These are phyloP conservation scores for Durio zibethinus DNA, from an alignment of 345 rosid species.

Conservation along the genomic window DNA sequence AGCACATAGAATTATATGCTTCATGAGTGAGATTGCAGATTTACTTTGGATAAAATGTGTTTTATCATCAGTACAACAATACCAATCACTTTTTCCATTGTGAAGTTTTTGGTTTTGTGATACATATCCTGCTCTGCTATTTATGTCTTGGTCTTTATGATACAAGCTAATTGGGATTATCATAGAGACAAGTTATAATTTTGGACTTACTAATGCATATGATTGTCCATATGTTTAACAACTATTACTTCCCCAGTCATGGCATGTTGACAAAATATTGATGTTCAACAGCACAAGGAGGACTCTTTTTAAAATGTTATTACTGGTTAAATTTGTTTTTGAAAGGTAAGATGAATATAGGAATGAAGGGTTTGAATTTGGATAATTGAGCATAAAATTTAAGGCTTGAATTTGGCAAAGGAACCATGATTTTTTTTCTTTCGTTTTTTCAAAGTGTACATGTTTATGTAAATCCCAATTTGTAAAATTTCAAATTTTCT, in stretches of 20 bases:
- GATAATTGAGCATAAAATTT: background rate
- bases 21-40: background rate
- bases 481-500: too few relatives aligned
- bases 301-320: background rate
- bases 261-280: background rate
- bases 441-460: background rate
- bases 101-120: background rate
- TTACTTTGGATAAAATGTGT: constrained; percentile 1
- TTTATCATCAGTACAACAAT: background rate
- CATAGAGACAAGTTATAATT: background rate
- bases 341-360: background rate
- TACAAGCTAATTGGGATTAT: background rate
- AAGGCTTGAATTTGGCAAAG: background rate
- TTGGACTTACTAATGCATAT: background rate
- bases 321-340: background rate
- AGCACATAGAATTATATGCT: background rate
- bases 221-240: background rate
- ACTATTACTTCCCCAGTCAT: background rate
- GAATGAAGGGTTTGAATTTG: background rate
- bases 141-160: background rate
- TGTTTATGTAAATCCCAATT: background rate
- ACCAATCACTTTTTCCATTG: background rate
- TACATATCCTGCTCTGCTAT: background rate
- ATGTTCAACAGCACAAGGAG: background rate
- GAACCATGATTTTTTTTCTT: background rate